Percentiles rank a stretch among this genome's conserved stretches.
Evolutionary conservation across 2,329 filamentous ascomycete genomes (phyloP).

Genomic region (Orbilia brochopaga): DNA sequence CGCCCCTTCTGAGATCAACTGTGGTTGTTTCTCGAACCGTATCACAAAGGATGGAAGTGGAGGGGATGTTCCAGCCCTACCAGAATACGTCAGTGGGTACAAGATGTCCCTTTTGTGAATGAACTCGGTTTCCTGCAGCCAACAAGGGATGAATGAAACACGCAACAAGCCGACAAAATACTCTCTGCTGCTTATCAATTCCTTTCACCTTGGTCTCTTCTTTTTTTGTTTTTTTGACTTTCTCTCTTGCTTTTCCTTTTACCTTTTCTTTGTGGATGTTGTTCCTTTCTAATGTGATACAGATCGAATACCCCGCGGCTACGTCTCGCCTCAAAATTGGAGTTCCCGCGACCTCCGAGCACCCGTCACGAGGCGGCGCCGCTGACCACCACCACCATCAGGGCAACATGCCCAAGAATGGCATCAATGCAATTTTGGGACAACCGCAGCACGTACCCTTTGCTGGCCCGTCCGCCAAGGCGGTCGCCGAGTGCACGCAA

Average conservation of each 20-base stretch:
- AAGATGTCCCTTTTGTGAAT: conserved; percentile 17
- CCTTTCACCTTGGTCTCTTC: not conserved
- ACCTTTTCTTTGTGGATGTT: conserved; percentile 12
- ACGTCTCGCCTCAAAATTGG: conserved; percentile 91
- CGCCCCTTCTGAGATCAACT: conserved; percentile 10
- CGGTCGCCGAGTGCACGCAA: conserved; percentile 76
- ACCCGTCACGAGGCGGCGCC: conserved; percentile 61
- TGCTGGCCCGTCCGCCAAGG: conserved; percentile 57
- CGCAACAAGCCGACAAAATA: conserved; percentile 13
- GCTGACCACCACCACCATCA: conserved; percentile 62
- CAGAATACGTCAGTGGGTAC: conserved; percentile 30
- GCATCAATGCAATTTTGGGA: conserved; percentile 39
- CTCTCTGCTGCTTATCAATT: not conserved
- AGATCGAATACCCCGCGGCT: conserved; percentile 93
- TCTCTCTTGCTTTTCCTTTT: not conserved
- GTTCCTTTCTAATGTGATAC: conserved; percentile 44
- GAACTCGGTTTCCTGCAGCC: conserved; percentile 35
- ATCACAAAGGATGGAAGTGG: conserved; percentile 12
- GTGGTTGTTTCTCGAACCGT: conserved; percentile 16
- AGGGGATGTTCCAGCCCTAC: conserved; percentile 50
- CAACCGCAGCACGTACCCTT: conserved; percentile 59
- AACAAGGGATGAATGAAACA: conserved; percentile 35
- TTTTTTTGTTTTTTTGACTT: not conserved
- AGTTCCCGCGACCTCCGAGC: conserved; percentile 80
- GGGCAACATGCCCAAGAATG: conserved; percentile 56